These are phyloP conservation scores for Gypsophila paniculata DNA, from an alignment of 179 eudicot species.

Conservation along the genomic window DNA sequence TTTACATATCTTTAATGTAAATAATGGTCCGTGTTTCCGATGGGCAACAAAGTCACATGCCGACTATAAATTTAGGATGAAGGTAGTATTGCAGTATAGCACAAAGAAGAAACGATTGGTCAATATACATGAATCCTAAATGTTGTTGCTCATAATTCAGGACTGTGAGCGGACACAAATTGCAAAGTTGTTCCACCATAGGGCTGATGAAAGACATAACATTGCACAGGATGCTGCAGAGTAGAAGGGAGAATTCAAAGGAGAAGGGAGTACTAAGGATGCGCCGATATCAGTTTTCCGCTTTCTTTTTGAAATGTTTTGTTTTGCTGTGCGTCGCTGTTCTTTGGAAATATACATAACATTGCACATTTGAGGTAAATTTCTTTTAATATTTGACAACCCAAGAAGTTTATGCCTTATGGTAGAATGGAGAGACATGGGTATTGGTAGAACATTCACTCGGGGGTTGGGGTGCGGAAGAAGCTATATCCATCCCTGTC, in stretches of 20 bases:
- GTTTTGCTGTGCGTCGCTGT: conserved; percentile 19
- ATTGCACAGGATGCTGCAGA: conserved; percentile 28
- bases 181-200: conserved; percentile 72
- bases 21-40: too few species aligned
- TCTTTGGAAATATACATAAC: conserved; percentile 20
- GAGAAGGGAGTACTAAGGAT: conserved; percentile 3
- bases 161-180: conserved; percentile 85
- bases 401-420: too few species aligned
- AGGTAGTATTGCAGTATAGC: too few species aligned
- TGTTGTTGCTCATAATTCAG: conserved; percentile 35
- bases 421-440: too few species aligned
- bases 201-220: conserved; percentile 52
- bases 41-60: too few species aligned
- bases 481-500: background rate
- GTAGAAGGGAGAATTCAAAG: conserved; percentile 30
- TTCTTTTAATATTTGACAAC: background rate
- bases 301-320: conserved; percentile 25
- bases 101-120: background rate
- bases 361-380: conserved; percentile 5
- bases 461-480: background rate
- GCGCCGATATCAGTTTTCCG: conserved; percentile 18
- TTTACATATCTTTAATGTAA: too few species aligned
- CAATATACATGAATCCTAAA: conserved; percentile 1
- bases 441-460: background rate
- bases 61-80: too few species aligned